phyloP scores from a whole-genome alignment of 169 alveolate species.

The Miamiensis avidus region DNA sequence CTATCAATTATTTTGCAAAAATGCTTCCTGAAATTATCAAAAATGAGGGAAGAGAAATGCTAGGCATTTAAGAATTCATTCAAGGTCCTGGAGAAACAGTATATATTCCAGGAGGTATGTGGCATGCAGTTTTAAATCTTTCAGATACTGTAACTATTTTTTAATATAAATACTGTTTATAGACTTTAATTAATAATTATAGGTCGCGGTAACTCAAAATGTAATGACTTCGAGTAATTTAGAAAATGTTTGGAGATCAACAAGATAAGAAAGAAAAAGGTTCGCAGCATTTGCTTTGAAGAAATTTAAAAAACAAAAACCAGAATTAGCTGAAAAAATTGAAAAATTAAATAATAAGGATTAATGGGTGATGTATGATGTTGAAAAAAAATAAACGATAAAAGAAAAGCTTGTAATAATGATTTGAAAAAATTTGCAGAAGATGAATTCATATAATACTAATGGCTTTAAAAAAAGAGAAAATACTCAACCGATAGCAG shows the following conservation, averaged over 20 bases:
- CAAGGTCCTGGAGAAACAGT: conserved; percentile 88
- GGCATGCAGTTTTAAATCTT: conserved; percentile 90
- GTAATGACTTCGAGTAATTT: conserved; percentile 54
- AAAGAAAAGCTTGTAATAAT: conserved; percentile 1
- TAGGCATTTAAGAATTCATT: conserved; percentile 54
- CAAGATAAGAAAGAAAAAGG: conserved; percentile 51
- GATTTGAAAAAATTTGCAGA: neutral
- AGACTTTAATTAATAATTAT: too few relatives aligned
- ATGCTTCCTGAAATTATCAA: conserved; percentile 73
- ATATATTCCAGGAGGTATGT: conserved; percentile 89
- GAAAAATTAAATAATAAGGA: conserved; percentile 45
- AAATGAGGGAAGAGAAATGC: conserved; percentile 27
- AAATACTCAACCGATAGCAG: conserved; percentile 7
- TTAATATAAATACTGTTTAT: too few relatives aligned
- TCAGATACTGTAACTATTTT: conserved; percentile 62
- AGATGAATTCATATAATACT: conserved; percentile 2
- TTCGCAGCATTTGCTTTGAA: conserved; percentile 54
- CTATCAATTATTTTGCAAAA: conserved; percentile 70
- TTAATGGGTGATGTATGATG: conserved; percentile 51
- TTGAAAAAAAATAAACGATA: conserved; percentile 19
- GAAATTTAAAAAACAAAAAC: conserved; percentile 23
- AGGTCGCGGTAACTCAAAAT: conserved; percentile 38
- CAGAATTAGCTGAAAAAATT: conserved; percentile 42
- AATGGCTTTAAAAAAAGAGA: neutral
- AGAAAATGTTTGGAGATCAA: conserved; percentile 55